These are phyloP conservation scores for Penicillium sclerotigenum DNA, from an alignment of 2,329 filamentous ascomycete species.

Conservation along the genomic window DNA sequence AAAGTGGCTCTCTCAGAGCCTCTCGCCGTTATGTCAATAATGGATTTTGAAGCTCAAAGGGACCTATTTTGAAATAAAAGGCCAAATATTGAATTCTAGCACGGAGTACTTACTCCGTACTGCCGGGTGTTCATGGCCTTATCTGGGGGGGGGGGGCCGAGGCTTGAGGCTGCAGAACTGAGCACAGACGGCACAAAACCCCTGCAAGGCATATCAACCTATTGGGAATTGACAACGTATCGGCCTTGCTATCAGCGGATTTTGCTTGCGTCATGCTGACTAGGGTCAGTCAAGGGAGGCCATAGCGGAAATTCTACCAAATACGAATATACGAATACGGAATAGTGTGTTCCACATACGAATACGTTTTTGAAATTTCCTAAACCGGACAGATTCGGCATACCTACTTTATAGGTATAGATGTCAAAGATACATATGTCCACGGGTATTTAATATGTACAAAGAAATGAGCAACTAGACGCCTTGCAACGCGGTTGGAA, in stretches of 20 bases:
- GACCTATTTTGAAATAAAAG: background rate
- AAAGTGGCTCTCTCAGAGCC: background rate
- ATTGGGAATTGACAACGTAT: background rate
- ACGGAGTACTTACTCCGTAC: too few relatives aligned
- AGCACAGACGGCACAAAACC: background rate
- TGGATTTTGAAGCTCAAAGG: background rate
- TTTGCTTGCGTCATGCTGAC: background rate
- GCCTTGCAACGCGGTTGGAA: background rate
- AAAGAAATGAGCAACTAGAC: background rate
- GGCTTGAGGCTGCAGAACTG: background rate
- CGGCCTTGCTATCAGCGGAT: background rate
- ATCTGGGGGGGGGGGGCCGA: background rate
- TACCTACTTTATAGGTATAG: background rate
- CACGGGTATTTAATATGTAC: background rate
- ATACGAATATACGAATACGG: background rate
- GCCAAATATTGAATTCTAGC: background rate
- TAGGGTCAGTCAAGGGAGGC: background rate
- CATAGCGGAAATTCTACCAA: background rate
- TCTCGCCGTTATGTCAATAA: background rate
- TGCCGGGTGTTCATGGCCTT: background rate
- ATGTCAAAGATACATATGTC: background rate
- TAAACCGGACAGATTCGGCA: background rate
- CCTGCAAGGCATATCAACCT: background rate
- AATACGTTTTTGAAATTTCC: too few relatives aligned
- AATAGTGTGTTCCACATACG: background rate